Evolutionary conservation across 768 basidiomycete species (phyloP), one percentile per base, ranked within the genome.

Genomic region (Peribolospora kevripleyi): DNA sequence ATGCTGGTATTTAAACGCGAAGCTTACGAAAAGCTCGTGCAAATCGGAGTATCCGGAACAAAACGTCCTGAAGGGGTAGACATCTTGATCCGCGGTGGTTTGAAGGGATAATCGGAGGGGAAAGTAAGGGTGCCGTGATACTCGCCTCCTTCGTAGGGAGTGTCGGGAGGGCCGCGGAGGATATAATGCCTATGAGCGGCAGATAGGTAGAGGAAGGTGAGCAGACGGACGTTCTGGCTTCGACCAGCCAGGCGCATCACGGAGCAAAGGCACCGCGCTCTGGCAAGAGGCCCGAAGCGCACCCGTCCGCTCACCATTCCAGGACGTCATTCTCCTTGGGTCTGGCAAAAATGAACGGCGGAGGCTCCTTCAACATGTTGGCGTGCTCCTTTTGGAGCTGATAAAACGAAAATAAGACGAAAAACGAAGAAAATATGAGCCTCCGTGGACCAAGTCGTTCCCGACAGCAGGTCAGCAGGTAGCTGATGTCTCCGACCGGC

Each of bases 111-210:
- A 3, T 57, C 10, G 9, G 83, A 70, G 3, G 90, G 88, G 64
- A 97, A 97, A 45, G 86, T 71, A 54, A 97, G 78, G 14, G 86
- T 75, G 0, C 90, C 91, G 59, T 91, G 84, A 65, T 87, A 95
- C 67, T 98, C 91, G 63, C 91, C 91, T 37, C 82, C 87, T 39
- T 74, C 73, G 62, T 79, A 98, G 4, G 88, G 82, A 45, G 84
- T 82, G 66, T 93, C 90, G 47, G 88, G 81, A 14, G 93, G 93
- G 3, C 93, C 93, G 50, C 85, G 81, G 83, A 64, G 58, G 48
- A 62, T 50, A 53, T 41, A 58, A 53, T 60, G 60, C 55, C 59
- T 61, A 40, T 61, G 7, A 64, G 58, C 38, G 59, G 56, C 55
- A 53, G 56, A 46, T 5, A 7, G 2, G 5, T 2, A 41, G 25